Percentiles rank a stretch among this genome's conserved stretches.
These are phyloP conservation scores for Tolypocladium inflatum DNA, from an alignment of 2,329 filamentous ascomycete genomes.

Conservation along the genomic window DNA sequence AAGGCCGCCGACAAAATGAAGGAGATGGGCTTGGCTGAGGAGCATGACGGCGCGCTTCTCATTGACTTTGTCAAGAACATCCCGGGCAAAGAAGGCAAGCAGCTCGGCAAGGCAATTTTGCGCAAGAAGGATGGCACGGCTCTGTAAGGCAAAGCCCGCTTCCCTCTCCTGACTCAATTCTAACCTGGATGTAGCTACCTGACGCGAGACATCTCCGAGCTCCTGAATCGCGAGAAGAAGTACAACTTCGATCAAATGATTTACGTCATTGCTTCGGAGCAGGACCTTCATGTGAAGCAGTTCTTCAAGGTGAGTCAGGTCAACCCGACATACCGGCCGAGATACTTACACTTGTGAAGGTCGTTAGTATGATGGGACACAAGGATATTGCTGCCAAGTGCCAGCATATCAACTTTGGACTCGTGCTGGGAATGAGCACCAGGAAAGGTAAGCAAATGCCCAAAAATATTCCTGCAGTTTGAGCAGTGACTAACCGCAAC, in stretches of 20 bases:
- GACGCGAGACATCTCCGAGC: conserved; percentile 68
- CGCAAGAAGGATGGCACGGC: conserved; percentile 65
- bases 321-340: background rate
- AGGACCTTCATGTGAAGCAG: conserved; percentile 64
- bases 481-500: conserved; percentile 34
- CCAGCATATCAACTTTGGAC: conserved; percentile 67
- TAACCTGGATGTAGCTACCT: conserved; percentile 34
- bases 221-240: conserved; percentile 53
- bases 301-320: conserved; percentile 45
- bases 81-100: conserved; percentile 56
- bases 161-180: background rate
- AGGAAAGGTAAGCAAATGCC: conserved; percentile 46
- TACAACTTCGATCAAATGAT: conserved; percentile 71
- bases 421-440: conserved; percentile 63
- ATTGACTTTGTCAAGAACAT: conserved; percentile 64
- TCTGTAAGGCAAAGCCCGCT: conserved; percentile 31
- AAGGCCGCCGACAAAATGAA: conserved; percentile 51
- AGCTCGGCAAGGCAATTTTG: conserved; percentile 60
- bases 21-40: conserved; percentile 55
- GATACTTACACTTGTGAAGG: conserved; percentile 29
- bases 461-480: background rate
- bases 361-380: conserved; percentile 61
- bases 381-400: conserved; percentile 58
- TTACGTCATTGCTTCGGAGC: conserved; percentile 63
- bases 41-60: conserved; percentile 63